Evolutionary conservation across 495 filamentous ascomycete genomes (phyloP), one percentile per base, ranked within the genome.

Genomic region (Melanomma pulvis-pyrius): DNA sequence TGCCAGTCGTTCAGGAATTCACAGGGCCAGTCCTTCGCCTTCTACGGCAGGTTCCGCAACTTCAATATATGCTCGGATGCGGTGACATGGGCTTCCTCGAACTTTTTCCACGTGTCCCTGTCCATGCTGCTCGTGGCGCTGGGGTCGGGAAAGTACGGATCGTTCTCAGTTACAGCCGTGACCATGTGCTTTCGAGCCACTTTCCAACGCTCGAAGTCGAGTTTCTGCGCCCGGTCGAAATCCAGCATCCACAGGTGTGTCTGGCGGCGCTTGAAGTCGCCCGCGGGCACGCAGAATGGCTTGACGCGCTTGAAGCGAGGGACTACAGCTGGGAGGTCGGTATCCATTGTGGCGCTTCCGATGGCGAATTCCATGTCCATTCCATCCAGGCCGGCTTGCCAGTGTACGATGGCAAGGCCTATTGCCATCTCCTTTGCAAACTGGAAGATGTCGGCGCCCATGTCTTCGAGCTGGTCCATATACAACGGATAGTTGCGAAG

Each of bases 191-290:
- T n/a, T 48, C 44, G 17, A 6, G 29, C 25, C 7, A 7, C 6
- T 26, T 54, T 25, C 51, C 29, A 26, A 5, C 25, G 5, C 15
- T 54, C n/a, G 24, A 54, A 7, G 21, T 54, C 21, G 4, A 54
- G 5, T 25, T 29, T 26, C n/a, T 54, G 5, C 19, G 19, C n/a
- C 25, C 25, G 7, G 51, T 54, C 51, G 25, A 54, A 54, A 32
- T 54, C 51, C 51, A 54, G n/a, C 15, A 54, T 54, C 24, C 22
- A 54, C 4, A 32, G 51, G 12, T 54, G 29, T n/a, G 51, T 32
- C 21, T 54, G 22, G 19, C 29, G 51, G 6, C 51, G 51, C 29
- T 28, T 32, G 29, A 54, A 26, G 11, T 32, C 17, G 3, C 51
- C 22, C n/a, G 24, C 19, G 17, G 24, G 22, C 4, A 54, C 22